Conservation (phyloP, 768 basidiomycete genomes). For the Flagelloscypha sp. region DNA sequence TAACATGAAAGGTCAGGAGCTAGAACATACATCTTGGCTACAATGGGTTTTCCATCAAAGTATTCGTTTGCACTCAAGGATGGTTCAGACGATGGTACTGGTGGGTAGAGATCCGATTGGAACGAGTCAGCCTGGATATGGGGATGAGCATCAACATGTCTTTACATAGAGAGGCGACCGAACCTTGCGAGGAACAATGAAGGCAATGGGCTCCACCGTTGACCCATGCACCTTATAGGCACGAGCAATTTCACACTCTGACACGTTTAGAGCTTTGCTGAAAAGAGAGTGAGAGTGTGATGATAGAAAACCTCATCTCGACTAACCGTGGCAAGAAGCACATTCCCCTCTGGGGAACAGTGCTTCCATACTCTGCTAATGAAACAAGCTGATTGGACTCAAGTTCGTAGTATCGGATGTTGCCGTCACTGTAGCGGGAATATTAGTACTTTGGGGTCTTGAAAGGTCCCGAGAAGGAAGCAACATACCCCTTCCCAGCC, state of each 20-base stretch:
- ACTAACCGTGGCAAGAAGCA: constrained; percentile 93
- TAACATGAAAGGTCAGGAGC: too few relatives aligned
- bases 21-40: too few relatives aligned
- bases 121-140: constrained; percentile 72
- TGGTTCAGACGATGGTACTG: constrained; percentile 75
- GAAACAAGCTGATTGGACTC: constrained; percentile 75
- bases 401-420: constrained; percentile 96
- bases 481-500: constrained; percentile 83
- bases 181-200: constrained; percentile 92
- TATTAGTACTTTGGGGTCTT: constrained; percentile 3
- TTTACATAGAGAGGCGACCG: constrained; percentile 12
- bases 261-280: constrained; percentile 79
- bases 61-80: constrained; percentile 78
- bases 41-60: constrained; percentile 74
- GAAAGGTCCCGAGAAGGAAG: constrained; percentile 1
- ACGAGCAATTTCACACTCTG: constrained; percentile 91
- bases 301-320: too few relatives aligned
- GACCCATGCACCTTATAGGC: constrained; percentile 79
- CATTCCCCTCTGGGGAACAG: constrained; percentile 94
- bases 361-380: constrained; percentile 78
- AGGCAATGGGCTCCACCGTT: constrained; percentile 83
- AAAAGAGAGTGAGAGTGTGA: too few relatives aligned
- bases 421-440: constrained; percentile 67
- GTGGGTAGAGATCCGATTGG: constrained; percentile 97
- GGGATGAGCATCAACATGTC: constrained; percentile 4